phyloP scores from a whole-genome alignment of 257 asterid species.

The Rubia yunnanensis region DNA sequence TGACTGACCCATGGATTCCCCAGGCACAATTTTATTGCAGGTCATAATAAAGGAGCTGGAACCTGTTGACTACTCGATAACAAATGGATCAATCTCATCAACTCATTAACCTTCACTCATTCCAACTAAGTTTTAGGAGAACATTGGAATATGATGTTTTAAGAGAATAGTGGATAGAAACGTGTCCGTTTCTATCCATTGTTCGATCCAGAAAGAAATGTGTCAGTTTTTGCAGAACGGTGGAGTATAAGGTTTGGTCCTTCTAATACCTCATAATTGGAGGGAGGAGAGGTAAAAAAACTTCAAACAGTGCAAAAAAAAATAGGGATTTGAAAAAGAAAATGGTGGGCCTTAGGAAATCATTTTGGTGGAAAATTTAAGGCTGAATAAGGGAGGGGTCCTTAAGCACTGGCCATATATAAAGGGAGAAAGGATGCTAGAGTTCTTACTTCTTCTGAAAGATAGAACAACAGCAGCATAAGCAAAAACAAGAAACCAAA shows the following conservation, averaged over 20 bases:
- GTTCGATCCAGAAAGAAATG: neutral
- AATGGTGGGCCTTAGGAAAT: constrained; percentile 40
- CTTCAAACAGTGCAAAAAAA: neutral
- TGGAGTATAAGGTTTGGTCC: constrained; percentile 31
- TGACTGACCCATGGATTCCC: too few species aligned
- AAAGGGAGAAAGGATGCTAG: constrained; percentile 68
- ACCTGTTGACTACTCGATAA: too few species aligned
- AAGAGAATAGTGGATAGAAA: too few species aligned
- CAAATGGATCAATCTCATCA: too few species aligned
- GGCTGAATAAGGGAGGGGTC: constrained; percentile 15
- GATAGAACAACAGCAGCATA: constrained; percentile 7
- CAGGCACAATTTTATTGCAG: too few species aligned
- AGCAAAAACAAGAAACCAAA: neutral
- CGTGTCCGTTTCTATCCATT: too few species aligned
- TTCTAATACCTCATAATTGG: constrained; percentile 41
- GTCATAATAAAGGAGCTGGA: too few species aligned
- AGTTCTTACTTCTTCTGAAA: constrained; percentile 47
- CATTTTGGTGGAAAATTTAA: constrained; percentile 34
- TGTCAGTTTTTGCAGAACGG: neutral
- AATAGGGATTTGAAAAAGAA: constrained; percentile 26
- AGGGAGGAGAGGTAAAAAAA: constrained; percentile 18
- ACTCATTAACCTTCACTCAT: too few species aligned
- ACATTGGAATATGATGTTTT: too few species aligned
- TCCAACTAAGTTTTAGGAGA: too few species aligned
- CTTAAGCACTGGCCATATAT: constrained; percentile 40